phyloP scores from a whole-genome alignment of 371 early-diverging fungal genomes.

The Umbelopsis sp. region DNA sequence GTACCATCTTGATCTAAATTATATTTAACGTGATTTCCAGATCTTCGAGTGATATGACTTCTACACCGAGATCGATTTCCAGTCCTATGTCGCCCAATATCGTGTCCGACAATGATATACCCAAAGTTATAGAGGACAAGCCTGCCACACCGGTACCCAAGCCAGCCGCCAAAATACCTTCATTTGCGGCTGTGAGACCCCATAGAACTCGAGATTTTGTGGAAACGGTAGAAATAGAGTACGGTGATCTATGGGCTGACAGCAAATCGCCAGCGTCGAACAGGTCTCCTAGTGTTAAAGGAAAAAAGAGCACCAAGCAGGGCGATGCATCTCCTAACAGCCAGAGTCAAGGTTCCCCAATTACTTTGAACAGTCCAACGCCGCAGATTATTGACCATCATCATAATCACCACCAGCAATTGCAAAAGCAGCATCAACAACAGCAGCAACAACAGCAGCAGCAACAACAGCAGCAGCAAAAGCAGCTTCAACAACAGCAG shows the following conservation, averaged over 20 bases:
- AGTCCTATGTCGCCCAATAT: not conserved
- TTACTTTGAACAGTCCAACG: no score
- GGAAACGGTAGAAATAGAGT: constrained; percentile 7
- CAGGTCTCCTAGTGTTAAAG: not conserved
- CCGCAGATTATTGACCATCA: no score
- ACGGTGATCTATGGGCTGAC: not conserved
- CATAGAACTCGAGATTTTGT: not conserved
- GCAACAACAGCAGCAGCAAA: not conserved
- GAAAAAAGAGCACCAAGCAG: not conserved
- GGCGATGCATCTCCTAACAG: not conserved
- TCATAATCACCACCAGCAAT: no score
- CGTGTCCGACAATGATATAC: not conserved
- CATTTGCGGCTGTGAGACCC: not conserved
- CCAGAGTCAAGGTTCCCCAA: no score
- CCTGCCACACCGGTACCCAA: not conserved
- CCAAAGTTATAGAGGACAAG: not conserved
- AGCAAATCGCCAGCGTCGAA: not conserved
- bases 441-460: not conserved
- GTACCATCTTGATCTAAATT: no score
- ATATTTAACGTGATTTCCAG: no score
- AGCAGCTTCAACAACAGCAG: not conserved
- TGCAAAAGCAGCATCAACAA: not conserved
- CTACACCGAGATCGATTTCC: not conserved
- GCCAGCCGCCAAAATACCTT: not conserved
- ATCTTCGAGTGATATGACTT: not conserved